Base-by-base conservation (phyloP, 2,329 filamentous ascomycete species). In the Phoma herbarum region DNA sequence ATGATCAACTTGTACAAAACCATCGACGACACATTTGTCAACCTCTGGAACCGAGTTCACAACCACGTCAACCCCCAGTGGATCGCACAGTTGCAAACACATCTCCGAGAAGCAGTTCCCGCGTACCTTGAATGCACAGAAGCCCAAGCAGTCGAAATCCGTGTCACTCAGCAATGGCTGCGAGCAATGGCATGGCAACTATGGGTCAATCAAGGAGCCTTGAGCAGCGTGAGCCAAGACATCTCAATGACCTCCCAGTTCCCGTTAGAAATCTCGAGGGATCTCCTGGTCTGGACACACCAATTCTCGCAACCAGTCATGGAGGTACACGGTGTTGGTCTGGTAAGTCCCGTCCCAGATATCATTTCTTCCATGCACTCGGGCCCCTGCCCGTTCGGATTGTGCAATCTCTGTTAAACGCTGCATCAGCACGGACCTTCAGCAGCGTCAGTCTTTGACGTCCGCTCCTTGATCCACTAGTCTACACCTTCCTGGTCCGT, bases 111-210 rank as follows among this genome's bases (percentile, higher is more conserved):
- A 51, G 81, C 83, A 20, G 77, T 88, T 2, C 83, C 86, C 6
- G 74, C 80, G 18, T 86, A 86, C 50, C 78, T 88, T 8, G 83
- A 85, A 25, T 75, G 72, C 59, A 88, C 87, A 0, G 86, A 88
- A 57, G 88, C 86, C 20, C 88, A 91, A 66, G 88, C 87, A 52
- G 87, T 89, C 7, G 87, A 91, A 65, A 82, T 91, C 18, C 81
- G 89, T 41, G 84, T 88, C 52, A 90, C 87, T 2, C 88, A 91
- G 70, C 87, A 90, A 67, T 91, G 88, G 88, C 80, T 90, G 4
- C 81, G 86, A n/a, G 85, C 87, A 1, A 88, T 90, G 77, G 85
- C 90, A n/a, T 90, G 88, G 88, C 88, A 90, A 66, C 83, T 88
- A 2, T 88, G 87, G 3, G 88, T 89, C 66, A 84, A 85, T 18